Conservation (phyloP, 495 filamentous ascomycete species). For the Extremus antarcticus region DNA sequence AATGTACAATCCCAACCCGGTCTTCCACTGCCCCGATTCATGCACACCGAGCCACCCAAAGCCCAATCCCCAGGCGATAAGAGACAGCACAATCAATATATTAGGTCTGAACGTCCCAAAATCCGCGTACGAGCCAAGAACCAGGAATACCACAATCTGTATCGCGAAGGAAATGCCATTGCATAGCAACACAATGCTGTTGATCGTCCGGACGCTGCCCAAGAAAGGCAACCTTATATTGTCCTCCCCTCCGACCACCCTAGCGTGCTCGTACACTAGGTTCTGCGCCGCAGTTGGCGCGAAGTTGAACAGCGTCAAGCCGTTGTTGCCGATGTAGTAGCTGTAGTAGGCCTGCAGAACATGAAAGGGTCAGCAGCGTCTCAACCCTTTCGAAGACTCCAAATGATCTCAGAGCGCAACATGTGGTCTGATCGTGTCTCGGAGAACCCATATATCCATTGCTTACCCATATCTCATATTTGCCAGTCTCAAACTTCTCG, state of each 20-base stretch:
- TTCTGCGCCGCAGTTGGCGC: constrained; percentile 58
- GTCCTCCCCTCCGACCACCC: constrained; percentile 25
- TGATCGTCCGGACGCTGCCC: constrained; percentile 41
- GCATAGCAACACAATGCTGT: constrained; percentile 49
- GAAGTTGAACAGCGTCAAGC: constrained; percentile 57
- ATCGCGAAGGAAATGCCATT: constrained; percentile 57
- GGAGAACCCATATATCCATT: no score
- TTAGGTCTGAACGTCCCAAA: constrained; percentile 53
- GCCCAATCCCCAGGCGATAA: constrained; percentile 49
- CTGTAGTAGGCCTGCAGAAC: constrained; percentile 54
- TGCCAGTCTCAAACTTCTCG: constrained; percentile 39
- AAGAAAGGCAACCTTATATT: constrained; percentile 40
- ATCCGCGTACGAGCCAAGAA: constrained; percentile 50
- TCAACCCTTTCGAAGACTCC: no score
- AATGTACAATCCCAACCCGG: constrained; percentile 49
- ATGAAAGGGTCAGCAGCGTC: no score
- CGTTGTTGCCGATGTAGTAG: constrained; percentile 61
- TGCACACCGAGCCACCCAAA: constrained; percentile 57
- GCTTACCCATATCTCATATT: constrained; percentile 52
- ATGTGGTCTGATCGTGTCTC: no score
- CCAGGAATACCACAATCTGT: constrained; percentile 48
- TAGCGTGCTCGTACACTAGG: constrained; percentile 45
- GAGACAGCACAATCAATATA: constrained; percentile 47
- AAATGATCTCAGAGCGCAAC: no score
- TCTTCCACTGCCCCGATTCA: constrained; percentile 42